Conservation (phyloP, 2,329 filamentous ascomycete species). For the Neonectria ditissima region DNA sequence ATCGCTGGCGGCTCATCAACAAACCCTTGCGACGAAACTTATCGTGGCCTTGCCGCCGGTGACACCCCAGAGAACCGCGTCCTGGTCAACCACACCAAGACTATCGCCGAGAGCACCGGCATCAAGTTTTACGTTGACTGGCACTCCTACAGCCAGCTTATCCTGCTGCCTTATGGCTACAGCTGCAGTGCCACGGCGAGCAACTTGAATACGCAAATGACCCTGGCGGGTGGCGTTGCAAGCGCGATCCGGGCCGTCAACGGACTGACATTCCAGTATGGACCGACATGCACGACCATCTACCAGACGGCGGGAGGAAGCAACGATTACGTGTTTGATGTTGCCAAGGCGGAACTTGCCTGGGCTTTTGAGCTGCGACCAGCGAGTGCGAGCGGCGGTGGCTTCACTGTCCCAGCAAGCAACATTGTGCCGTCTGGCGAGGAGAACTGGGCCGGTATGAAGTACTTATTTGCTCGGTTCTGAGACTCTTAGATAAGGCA, state of each 20-base stretch:
- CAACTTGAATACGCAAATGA: constrained; percentile 61
- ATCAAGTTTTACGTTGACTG: constrained; percentile 74
- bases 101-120: constrained; percentile 53
- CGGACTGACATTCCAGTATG: constrained; percentile 55
- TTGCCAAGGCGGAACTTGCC: constrained; percentile 55
- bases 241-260: constrained; percentile 61
- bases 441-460: constrained; percentile 62
- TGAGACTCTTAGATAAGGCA: background rate
- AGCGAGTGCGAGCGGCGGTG: constrained; percentile 43
- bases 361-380: constrained; percentile 56
- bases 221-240: constrained; percentile 61
- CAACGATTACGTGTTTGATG: constrained; percentile 59
- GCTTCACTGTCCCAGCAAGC: constrained; percentile 33
- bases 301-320: constrained; percentile 65
- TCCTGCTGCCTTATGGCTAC: constrained; percentile 70
- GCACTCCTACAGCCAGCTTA: constrained; percentile 72
- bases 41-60: constrained; percentile 56
- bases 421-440: constrained; percentile 57
- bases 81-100: constrained; percentile 53
- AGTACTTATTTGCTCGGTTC: constrained; percentile 30
- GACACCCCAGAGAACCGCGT: constrained; percentile 64
- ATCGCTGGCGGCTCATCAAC: constrained; percentile 62
- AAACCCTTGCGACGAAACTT: constrained; percentile 64
- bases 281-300: constrained; percentile 70
- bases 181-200: constrained; percentile 61